These are phyloP conservation scores for Daldinia bambusicola DNA, from an alignment of 495 filamentous ascomycete species.

Conservation along the genomic window DNA sequence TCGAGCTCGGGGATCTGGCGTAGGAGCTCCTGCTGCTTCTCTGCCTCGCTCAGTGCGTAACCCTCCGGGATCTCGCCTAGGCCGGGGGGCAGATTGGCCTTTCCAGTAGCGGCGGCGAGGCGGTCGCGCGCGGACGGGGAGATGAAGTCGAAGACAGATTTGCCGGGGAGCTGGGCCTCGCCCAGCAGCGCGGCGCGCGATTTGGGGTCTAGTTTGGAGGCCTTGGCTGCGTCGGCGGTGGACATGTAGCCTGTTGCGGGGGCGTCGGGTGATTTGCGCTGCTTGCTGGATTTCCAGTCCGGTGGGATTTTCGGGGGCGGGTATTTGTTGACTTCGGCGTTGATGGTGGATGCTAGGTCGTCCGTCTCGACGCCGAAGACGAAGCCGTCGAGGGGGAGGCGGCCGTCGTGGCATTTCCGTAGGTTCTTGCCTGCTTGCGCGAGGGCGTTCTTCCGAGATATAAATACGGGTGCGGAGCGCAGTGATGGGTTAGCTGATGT, in stretches of 20 bases:
- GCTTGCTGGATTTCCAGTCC: slow-evolving; percentile 78
- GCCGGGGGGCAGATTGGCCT: slow-evolving; percentile 78
- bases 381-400: slow-evolving; percentile 87
- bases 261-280: slow-evolving; percentile 50
- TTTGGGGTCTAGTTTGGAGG: slow-evolving; percentile 79
- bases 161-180: slow-evolving; percentile 83
- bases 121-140: slow-evolving; percentile 80
- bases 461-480: slow-evolving; percentile 76
- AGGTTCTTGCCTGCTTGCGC: slow-evolving; percentile 66
- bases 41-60: slow-evolving; percentile 67
- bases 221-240: slow-evolving; percentile 76
- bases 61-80: slow-evolving; percentile 76
- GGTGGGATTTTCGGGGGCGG: slow-evolving; percentile 78
- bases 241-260: slow-evolving; percentile 66
- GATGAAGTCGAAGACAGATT: slow-evolving; percentile 96
- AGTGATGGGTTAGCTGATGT: slow-evolving; percentile 69
- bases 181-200: slow-evolving; percentile 84
- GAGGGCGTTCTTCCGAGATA: slow-evolving; percentile 75
- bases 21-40: slow-evolving; percentile 68
- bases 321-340: slow-evolving; percentile 71
- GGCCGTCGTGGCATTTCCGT: slow-evolving; percentile 88
- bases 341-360: slow-evolving; percentile 62
- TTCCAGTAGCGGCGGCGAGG: slow-evolving; percentile 79
- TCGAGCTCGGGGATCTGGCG: slow-evolving; percentile 76
- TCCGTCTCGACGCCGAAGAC: slow-evolving; percentile 70